Conservation (phyloP, 2,329 filamentous ascomycete species). For the Dactylellina leptospora region DNA sequence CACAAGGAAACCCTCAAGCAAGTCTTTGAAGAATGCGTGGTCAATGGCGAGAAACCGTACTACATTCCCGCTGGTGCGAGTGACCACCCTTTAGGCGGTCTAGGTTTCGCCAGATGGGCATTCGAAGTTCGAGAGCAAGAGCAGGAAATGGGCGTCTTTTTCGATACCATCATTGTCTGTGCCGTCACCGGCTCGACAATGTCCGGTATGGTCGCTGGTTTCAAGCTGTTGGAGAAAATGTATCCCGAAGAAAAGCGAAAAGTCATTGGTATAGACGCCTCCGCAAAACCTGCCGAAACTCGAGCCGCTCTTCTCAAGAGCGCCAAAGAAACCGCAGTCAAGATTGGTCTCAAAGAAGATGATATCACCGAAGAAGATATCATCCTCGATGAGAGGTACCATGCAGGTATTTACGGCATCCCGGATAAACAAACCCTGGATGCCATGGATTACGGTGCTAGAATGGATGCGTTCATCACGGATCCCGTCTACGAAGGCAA, state of each 20-base stretch:
- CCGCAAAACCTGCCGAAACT: conserved; percentile 70
- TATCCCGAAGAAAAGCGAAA: conserved; percentile 62
- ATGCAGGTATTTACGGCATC: conserved; percentile 74
- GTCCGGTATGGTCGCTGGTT: conserved; percentile 76
- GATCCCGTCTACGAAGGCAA: conserved; percentile 81
- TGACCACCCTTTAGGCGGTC: conserved; percentile 74
- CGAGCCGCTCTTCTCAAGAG: conserved; percentile 73
- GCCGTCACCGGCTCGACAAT: conserved; percentile 76
- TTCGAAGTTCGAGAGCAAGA: conserved; percentile 74
- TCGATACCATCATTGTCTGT: conserved; percentile 74
- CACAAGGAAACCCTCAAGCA: conserved; percentile 70
- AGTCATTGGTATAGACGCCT: conserved; percentile 74
- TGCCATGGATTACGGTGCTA: conserved; percentile 74
- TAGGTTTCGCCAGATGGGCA: conserved; percentile 76
- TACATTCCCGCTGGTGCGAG: conserved; percentile 77
- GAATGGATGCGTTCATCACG: conserved; percentile 76
- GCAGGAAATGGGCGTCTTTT: conserved; percentile 69
- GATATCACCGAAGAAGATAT: conserved; percentile 72
- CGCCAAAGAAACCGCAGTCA: conserved; percentile 70
- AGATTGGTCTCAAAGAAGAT: conserved; percentile 69
- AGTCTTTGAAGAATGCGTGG: conserved; percentile 66
- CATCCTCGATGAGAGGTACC: conserved; percentile 71
- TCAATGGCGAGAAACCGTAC: conserved; percentile 70
- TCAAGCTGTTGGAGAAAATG: conserved; percentile 70
- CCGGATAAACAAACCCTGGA: conserved; percentile 72